Evolutionary conservation across 2,329 filamentous ascomycete species (phyloP), one percentile per base, ranked within the genome.

Genomic region (Lachnellula willkommii): DNA sequence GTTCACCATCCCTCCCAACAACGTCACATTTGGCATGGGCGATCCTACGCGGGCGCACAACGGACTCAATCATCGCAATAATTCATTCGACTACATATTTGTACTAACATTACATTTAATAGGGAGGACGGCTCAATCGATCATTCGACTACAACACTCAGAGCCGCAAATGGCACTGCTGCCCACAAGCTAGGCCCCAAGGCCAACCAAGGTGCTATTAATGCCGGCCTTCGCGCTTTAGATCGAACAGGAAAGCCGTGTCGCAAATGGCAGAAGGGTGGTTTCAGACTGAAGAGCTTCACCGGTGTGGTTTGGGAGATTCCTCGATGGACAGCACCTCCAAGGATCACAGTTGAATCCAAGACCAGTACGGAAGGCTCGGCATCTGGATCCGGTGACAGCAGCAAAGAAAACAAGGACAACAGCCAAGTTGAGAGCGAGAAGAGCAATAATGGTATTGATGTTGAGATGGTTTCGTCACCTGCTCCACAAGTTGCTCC

Each of bases 161-260:
- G 58, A 60, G 75, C 65, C 65, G 69, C 57, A 68, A 70, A 59
- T 65, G 69, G 71, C 22, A 67, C 68, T 47, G 75, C 76, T 5
- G 73, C 77, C 46, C 89, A 93, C 74, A 95, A 95, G 72, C 86
- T 97, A 26, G 93, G 93, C 3, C 94, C 94, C 64, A 97, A 96
- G 73, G 93, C 93, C 51, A 97, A 96, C 71, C 89, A 93, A 67
- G 94, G 94, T 61, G 93, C 93, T 57, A 99, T 99, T 79, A 99
- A 99, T 70, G 94, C 94, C 53, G 90, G 90, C 52, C 85, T 99
- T 50, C 90, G 94, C 54, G 93, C 94, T 12, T 88, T 99, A 62
- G 94, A 99, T 73, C 87, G 93, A 59, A 88, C 88, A 7, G 93
- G 93, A 63, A 89, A 93, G 68, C 92, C 94, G 9, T 96, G 92